Evolutionary conservation across 345 rosid genomes (phyloP).

Genomic region (Zanthoxylum bungeanum): DNA sequence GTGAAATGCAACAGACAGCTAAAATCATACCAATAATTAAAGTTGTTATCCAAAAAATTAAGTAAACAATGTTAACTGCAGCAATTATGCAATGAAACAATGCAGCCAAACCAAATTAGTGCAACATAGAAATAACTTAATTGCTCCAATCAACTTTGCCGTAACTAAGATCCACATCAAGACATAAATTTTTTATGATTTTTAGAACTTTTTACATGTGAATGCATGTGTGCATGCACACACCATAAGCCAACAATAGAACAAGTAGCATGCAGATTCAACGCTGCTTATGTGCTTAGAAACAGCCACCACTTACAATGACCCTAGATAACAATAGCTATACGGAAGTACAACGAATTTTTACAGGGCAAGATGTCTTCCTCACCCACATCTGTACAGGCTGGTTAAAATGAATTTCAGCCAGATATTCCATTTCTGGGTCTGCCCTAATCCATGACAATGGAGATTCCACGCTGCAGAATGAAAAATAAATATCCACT

Average conservation of each 20-base stretch:
- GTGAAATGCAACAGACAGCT: neutral
- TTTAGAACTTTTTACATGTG: neutral
- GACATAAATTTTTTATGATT: neutral
- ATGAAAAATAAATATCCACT: constrained; percentile 10
- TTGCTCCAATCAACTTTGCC: neutral
- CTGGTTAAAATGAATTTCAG: constrained; percentile 95
- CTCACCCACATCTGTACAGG: constrained; percentile 99
- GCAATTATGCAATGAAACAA: neutral
- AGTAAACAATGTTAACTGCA: neutral
- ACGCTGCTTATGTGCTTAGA: neutral
- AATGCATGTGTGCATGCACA: neutral
- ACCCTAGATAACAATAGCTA: neutral
- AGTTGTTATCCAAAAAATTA: neutral
- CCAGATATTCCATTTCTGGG: constrained; percentile 97
- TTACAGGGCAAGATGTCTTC: constrained; percentile 16
- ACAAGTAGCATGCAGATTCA: neutral
- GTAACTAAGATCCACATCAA: neutral
- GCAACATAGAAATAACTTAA: neutral
- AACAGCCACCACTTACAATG: neutral
- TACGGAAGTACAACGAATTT: neutral
- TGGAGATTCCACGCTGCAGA: constrained; percentile 88
- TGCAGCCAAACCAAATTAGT: neutral
- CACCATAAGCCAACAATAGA: neutral
- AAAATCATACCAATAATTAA: neutral
- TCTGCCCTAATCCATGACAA: constrained; percentile 95